Conservation (phyloP, 495 filamentous ascomycete genomes). For the Penicillium paxilli region DNA sequence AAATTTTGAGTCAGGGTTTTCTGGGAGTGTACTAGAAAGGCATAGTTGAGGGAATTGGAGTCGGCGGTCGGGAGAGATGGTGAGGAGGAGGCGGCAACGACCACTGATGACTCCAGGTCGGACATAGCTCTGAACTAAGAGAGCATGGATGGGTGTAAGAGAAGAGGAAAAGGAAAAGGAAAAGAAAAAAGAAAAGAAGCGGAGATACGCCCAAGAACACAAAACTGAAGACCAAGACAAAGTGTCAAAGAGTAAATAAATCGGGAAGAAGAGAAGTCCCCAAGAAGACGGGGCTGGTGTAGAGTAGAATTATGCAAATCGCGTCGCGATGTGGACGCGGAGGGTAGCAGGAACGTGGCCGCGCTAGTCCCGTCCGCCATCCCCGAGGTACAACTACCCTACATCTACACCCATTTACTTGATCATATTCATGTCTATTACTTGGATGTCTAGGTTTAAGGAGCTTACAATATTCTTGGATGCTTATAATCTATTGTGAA, state of each 20-base stretch:
- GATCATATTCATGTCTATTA: background rate
- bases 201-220: background rate
- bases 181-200: conserved; percentile 4
- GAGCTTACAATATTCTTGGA: no score
- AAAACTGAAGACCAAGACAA: background rate
- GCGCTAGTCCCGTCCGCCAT: conserved; percentile 26
- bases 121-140: conserved; percentile 32
- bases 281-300: conserved; percentile 19
- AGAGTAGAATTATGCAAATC: conserved; percentile 30
- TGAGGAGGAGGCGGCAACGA: conserved; percentile 34
- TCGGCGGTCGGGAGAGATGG: conserved; percentile 37
- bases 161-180: conserved; percentile 5
- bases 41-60: conserved; percentile 49
- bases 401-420: no score
- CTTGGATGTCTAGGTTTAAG: no score
- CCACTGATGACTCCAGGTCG: conserved; percentile 36
- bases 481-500: no score
- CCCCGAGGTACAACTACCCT: conserved; percentile 17
- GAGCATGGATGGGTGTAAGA: conserved; percentile 18
- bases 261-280: conserved; percentile 4
- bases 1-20: conserved; percentile 62
- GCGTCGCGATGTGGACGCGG: conserved; percentile 49
- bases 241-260: background rate
- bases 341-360: conserved; percentile 32
- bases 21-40: conserved; percentile 70